Percentiles rank a stretch among this genome's conserved stretches.
Conservation (phyloP, 192 early-diverging fungal species). For the Coemansia sp. region DNA sequence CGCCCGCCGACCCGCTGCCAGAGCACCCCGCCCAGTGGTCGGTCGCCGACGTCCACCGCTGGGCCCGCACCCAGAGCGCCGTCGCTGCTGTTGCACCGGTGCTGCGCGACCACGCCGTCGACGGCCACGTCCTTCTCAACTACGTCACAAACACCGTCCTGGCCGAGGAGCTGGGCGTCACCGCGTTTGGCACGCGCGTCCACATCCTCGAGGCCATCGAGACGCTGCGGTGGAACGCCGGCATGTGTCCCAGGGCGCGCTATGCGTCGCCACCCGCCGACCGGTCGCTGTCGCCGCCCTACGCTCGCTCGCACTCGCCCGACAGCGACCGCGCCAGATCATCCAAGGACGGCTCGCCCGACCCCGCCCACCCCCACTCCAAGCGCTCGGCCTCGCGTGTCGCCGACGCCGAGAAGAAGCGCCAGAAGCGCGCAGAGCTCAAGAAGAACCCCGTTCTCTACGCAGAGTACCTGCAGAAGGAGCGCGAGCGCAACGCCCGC, state of each 20-base stretch:
- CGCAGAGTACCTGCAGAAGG: conserved; percentile 54
- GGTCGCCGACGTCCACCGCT: conserved; percentile 41
- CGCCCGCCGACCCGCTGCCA: conserved; percentile 7
- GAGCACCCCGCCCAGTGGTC: conserved; percentile 37
- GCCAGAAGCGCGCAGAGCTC: conserved; percentile 54
- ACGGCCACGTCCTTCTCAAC: conserved; percentile 51
- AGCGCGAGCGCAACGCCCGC: conserved; percentile 55
- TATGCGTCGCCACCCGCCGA: conserved; percentile 16
- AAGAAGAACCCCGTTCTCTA: conserved; percentile 52
- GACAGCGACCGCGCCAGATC: conserved; percentile 19
- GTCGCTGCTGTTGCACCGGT: conserved; percentile 23
- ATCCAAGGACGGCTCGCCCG: conserved; percentile 34
- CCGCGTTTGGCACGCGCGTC: conserved; percentile 50
- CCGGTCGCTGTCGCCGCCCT: conserved; percentile 7
- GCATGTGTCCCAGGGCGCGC: conserved; percentile 14
- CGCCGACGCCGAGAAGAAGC: conserved; percentile 55
- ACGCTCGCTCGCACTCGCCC: conserved; percentile 13
- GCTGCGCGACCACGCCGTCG: conserved; percentile 48
- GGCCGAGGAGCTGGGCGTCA: conserved; percentile 51
- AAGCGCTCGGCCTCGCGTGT: conserved; percentile 54
- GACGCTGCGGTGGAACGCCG: conserved; percentile 45
- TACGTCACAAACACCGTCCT: conserved; percentile 53
- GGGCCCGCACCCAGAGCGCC: conserved; percentile 28
- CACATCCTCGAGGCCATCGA: conserved; percentile 52
- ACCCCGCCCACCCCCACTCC: conserved; percentile 7